Evolutionary conservation across 1,284 basidiomycete species (phyloP).

Genomic region (Megacollybia platyphylla): DNA sequence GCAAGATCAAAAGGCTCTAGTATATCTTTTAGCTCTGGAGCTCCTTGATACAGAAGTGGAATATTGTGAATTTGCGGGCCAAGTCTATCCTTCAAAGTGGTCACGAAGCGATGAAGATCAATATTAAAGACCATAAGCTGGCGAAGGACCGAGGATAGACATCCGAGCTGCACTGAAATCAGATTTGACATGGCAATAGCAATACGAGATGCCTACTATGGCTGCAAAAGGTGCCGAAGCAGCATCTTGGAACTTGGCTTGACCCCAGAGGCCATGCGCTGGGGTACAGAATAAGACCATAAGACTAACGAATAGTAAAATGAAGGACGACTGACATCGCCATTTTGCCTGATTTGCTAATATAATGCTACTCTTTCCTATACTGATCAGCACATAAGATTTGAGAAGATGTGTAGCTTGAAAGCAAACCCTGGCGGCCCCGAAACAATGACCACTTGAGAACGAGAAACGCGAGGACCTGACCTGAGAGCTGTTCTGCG

Average conservation of each 20-base stretch:
- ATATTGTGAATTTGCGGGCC: constrained; percentile 59
- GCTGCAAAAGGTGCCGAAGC: constrained; percentile 57
- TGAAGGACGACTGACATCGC: constrained; percentile 32
- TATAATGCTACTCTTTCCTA: constrained; percentile 62
- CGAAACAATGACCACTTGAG: constrained; percentile 48
- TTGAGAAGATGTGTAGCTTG: background rate
- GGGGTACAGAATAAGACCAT: constrained; percentile 3
- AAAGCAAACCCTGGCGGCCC: constrained; percentile 46
- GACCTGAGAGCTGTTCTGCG: constrained; percentile 30
- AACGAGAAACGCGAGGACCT: constrained; percentile 25
- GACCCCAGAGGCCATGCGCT: constrained; percentile 65
- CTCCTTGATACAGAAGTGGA: constrained; percentile 54
- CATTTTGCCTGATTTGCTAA: constrained; percentile 58
- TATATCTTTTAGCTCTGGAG: constrained; percentile 54
- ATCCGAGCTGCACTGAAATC: constrained; percentile 33
- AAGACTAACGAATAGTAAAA: constrained; percentile 1
- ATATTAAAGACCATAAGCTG: constrained; percentile 63
- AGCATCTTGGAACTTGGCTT: constrained; percentile 54
- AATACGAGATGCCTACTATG: constrained; percentile 25
- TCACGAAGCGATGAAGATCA: constrained; percentile 56
- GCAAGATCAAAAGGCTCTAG: constrained; percentile 40
- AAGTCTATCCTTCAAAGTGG: constrained; percentile 38
- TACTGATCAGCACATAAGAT: constrained; percentile 19
- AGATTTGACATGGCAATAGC: background rate
- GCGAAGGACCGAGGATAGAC: constrained; percentile 53